Evolutionary conservation across 208 protist genomes (phyloP), one percentile per base, ranked within the genome.

Genomic region (Leishmania braziliensis): DNA sequence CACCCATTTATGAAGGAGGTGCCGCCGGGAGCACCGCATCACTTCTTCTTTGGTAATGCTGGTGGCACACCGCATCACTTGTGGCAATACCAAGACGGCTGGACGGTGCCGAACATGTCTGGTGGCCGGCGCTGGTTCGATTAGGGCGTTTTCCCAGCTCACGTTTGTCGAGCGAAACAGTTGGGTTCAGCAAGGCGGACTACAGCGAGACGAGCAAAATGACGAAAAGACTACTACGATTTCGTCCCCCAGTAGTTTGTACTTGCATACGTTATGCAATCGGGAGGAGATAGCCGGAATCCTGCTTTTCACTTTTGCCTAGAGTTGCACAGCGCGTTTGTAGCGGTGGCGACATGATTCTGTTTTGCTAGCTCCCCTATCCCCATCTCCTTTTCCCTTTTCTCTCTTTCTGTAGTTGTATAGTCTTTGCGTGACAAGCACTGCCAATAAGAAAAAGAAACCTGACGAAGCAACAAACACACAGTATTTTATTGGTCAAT

Each of bases 61-160:
- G 95, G 91, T 48, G 95, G 95, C 53, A 83, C 87, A 33, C 95
- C 95, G 50, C 95, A 97, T 80, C 92, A 96, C 75, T 86, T 97
- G 36, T 97, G 95, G 95, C 88, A 96, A 73, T 95, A 91, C 82
- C 95, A 97, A 81, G 95, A 97, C 77, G 95, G 95, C 54, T 97
- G 95, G 93, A 91, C 79, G n/a, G 92, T 97, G 74, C 95, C 91
- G 29, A 97, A 97, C 86, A 92, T 94, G 89, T 96, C 92, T 58
- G 95, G 95, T 60, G 95, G 86, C 3, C 89, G 91, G 18, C 89
- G 95, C 33, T 97, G 92, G 92, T 77, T 80, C 4, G 89, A 94
- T 36, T 97, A 93, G 53, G 8, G 23, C 18, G 33, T 48, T 33
- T 26, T 46, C 63, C 29, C 23, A 63, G 33, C 20, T 14, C 51